These are phyloP conservation scores for Carex scoparia DNA, from an alignment of 176 grass and related monocot species.

Conservation along the genomic window DNA sequence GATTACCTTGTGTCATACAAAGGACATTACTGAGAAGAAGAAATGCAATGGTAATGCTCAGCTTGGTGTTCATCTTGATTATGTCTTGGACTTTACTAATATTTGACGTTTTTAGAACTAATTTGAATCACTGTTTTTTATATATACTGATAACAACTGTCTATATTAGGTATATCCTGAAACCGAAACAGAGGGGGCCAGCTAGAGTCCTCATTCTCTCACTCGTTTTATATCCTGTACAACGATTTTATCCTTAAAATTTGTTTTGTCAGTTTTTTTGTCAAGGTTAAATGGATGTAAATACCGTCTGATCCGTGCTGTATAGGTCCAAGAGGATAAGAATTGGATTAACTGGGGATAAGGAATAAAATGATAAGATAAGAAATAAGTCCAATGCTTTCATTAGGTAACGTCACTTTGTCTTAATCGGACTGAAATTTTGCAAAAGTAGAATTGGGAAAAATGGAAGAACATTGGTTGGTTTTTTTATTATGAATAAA, in stretches of 20 bases:
- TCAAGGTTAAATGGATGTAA: background rate
- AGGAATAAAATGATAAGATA: background rate
- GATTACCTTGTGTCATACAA: constrained; percentile 9
- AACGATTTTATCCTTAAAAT: background rate
- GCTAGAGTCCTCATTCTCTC: background rate
- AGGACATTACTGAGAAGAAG: background rate
- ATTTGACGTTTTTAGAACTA: background rate
- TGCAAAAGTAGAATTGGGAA: no score
- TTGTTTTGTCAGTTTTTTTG: background rate
- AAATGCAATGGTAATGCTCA: background rate
- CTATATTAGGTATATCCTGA: background rate
- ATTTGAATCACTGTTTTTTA: background rate
- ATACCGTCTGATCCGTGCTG: background rate
- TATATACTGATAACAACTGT: background rate
- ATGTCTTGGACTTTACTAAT: background rate
- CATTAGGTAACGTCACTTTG: no score
- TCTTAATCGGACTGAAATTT: no score
- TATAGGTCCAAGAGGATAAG: background rate
- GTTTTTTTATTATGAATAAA: no score
- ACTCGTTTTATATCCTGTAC: background rate
- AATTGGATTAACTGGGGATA: background rate
- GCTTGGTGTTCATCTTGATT: constrained; percentile 8
- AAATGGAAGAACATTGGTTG: no score
- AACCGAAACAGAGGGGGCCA: background rate
- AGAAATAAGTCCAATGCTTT: background rate